Base-by-base conservation (phyloP, 306 rosid genomes). In the Sophora flavescens region DNA sequence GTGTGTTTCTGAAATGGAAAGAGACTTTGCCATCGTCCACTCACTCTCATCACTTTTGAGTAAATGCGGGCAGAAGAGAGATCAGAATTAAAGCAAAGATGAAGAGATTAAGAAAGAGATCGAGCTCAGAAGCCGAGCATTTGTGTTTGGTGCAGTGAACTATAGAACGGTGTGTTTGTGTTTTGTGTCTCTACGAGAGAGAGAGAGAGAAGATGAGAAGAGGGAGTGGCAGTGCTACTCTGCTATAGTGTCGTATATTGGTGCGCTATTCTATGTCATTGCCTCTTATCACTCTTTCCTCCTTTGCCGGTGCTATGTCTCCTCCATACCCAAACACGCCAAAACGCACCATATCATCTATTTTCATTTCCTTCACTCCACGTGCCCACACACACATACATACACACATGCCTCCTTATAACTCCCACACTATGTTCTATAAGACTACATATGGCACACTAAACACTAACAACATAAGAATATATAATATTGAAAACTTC, bases 251-350 rank as follows among this genome's bases (percentile, higher is more conserved):
- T 78, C 75, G 78, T 81, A 74, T 64, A 74, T 64, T 81, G 88
- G 88, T 81, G 82, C 91, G 71, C 78, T 77, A 59, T 83, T 88
- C 96, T 65, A 90, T 91, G 96, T 53, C 72, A 42, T 58, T 53
- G 74, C 64, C 68, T 10, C 70, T 44, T 70, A 22, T 61, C 52
- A 51, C 78, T 7, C 80, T 77, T 75, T 85, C 96, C 93, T 86
- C 64, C 88, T 86, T 89, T 87, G 90, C 96, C 88, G 90, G 87
- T 87, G 42, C 79, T 30, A 66, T 93, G 93, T 90, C 92, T 84
- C 89, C 89, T 77, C 80, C 78, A 72, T 79, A 77, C 75, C 86
- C 86, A 79, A 76, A 67, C 83, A 79, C 87, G 84, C 89, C 91
- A 80, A 82, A 74, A 78, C 82, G 47, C 12, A 42, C 52, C 82